phyloP scores from a whole-genome alignment of 2,329 filamentous ascomycete species.

The Fusarium cyanostomum region DNA sequence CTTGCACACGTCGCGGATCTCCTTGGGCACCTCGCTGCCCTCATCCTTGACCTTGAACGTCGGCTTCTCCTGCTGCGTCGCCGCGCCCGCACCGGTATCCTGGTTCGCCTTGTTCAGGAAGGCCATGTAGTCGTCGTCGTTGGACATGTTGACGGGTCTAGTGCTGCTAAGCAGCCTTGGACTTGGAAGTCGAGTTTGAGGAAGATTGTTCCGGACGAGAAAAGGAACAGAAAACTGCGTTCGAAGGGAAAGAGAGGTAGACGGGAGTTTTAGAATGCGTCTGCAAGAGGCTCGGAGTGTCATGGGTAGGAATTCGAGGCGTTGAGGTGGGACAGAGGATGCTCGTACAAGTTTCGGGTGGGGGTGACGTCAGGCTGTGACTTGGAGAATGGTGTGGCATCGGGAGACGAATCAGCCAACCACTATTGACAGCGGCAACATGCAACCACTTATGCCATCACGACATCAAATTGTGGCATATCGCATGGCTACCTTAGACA shows the following conservation, averaged over 20 bases:
- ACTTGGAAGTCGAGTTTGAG: slow-evolving; percentile 5
- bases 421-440: not conserved
- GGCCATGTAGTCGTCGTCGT: slow-evolving; percentile 82
- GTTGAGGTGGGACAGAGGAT: slow-evolving; percentile 28
- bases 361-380: slow-evolving; percentile 47
- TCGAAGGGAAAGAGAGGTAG: not conserved
- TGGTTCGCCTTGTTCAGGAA: slow-evolving; percentile 90
- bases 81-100: slow-evolving; percentile 60
- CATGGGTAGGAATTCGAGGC: slow-evolving; percentile 31
- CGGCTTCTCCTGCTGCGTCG: slow-evolving; percentile 33
- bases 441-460: not conserved
- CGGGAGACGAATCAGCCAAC: slow-evolving; percentile 4
- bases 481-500: not conserved
- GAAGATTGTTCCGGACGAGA: not conserved
- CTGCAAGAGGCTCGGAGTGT: slow-evolving; percentile 18
- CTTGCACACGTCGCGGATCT: slow-evolving; percentile 60
- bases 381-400: not conserved
- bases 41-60: slow-evolving; percentile 63
- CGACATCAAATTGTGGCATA: not conserved
- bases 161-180: slow-evolving; percentile 35
- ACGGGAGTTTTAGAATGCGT: slow-evolving; percentile 9
- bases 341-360: slow-evolving; percentile 31
- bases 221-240: not conserved
- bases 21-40: slow-evolving; percentile 67
- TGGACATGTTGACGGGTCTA: slow-evolving; percentile 64